These are phyloP conservation scores for Scheffersomyces stipitis DNA, from an alignment of 805 yeast genomes.

Conservation along the genomic window DNA sequence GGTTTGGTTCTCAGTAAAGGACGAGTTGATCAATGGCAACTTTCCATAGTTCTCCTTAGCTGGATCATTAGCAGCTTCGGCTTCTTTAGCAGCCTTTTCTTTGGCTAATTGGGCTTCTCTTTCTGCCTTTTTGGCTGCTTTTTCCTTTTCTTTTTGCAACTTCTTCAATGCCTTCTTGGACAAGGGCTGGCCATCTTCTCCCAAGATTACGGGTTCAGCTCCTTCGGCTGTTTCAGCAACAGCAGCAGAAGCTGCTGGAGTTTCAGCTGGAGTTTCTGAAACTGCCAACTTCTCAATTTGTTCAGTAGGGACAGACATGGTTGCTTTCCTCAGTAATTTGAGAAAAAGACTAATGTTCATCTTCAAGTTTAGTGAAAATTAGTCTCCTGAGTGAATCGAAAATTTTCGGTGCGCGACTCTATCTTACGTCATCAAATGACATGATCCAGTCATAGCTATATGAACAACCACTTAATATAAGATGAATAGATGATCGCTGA, in stretches of 20 bases:
- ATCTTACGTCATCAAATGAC: no score
- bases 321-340: no score
- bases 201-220: constrained; percentile 36
- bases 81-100: constrained; percentile 81
- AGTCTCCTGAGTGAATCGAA: no score
- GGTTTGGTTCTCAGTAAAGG: constrained; percentile 60
- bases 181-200: constrained; percentile 81
- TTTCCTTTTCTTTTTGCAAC: constrained; percentile 88
- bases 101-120: constrained; percentile 83
- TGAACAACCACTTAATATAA: no score
- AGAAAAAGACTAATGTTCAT: no score
- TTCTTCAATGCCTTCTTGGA: constrained; percentile 95
- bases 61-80: constrained; percentile 70
- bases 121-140: constrained; percentile 89
- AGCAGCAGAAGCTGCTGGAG: constrained; percentile 3
- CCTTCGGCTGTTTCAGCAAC: constrained; percentile 16
- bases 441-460: no score
- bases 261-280: constrained; percentile 10
- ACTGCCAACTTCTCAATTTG: constrained; percentile 22
- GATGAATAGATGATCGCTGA: no score
- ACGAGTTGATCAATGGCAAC: constrained; percentile 80
- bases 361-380: no score
- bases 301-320: constrained; percentile 27
- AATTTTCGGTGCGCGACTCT: no score
- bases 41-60: constrained; percentile 90